Conservation (phyloP, 345 rosid genomes). For the Sisymbrium altissimum region DNA sequence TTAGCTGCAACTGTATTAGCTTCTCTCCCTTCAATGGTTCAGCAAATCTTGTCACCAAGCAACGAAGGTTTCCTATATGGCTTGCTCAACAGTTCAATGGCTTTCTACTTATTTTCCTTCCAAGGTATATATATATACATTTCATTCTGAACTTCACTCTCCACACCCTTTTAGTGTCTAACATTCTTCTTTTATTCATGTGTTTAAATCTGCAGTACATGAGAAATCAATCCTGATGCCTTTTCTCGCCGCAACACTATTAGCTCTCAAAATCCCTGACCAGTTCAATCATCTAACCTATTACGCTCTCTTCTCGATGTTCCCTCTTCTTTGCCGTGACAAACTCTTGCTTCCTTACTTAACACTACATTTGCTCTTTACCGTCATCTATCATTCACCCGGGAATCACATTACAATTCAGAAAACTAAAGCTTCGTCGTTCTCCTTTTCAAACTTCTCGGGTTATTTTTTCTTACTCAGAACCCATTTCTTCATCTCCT, state of each 20-base stretch:
- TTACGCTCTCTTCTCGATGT: conserved; percentile 81
- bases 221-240: conserved; percentile 97
- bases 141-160: not conserved
- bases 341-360: conserved; percentile 64
- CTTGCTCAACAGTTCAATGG: conserved; percentile 72
- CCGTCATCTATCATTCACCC: conserved; percentile 50
- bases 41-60: conserved; percentile 75
- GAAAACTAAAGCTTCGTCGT: conserved; percentile 19
- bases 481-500: conserved; percentile 44
- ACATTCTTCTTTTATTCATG: not conserved
- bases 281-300: conserved; percentile 54
- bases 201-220: conserved; percentile 64
- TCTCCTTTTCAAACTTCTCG: conserved; percentile 15
- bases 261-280: conserved; percentile 59
- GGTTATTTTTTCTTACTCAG: conserved; percentile 23
- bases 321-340: conserved; percentile 85
- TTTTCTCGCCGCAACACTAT: conserved; percentile 71
- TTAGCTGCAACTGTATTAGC: conserved; percentile 56
- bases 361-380: conserved; percentile 46
- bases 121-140: conserved; percentile 49
- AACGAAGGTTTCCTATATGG: conserved; percentile 76
- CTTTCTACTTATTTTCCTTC: conserved; percentile 88
- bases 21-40: conserved; percentile 86
- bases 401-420: conserved; percentile 33
- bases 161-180: not conserved